Evolutionary conservation across 2,329 filamentous ascomycete genomes (phyloP).

Genomic region (Lasiodiplodia sp.): DNA sequence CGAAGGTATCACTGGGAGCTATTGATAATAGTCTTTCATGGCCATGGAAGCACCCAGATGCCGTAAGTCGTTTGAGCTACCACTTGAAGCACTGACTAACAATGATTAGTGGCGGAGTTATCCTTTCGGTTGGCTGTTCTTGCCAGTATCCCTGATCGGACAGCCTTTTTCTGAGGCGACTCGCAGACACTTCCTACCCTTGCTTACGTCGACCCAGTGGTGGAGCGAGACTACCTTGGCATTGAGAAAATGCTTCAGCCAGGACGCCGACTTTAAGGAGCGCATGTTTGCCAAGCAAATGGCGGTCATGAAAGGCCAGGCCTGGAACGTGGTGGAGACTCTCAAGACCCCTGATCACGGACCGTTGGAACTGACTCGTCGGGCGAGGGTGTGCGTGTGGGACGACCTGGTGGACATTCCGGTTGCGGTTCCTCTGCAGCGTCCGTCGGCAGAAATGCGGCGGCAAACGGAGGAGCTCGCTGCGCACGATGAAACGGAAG

Average conservation of each 20-base stretch:
- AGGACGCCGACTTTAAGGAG: constrained; percentile 96
- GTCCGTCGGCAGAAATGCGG: constrained; percentile 83
- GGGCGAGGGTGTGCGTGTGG: constrained; percentile 95
- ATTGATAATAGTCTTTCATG: constrained; percentile 98
- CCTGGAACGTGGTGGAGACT: constrained; percentile 99
- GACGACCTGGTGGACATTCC: constrained; percentile 97
- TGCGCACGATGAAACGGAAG: constrained; percentile 68
- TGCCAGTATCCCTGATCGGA: constrained; percentile 94
- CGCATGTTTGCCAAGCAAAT: constrained; percentile 99
- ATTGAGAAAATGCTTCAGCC: constrained; percentile 84
- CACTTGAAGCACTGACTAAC: constrained; percentile 35
- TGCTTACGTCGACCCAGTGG: constrained; percentile 94
- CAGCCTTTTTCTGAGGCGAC: constrained; percentile 95
- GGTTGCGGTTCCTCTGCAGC: constrained; percentile 87
- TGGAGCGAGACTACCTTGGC: constrained; percentile 94
- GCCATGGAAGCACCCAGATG: constrained; percentile 99
- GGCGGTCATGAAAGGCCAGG: constrained; percentile 98
- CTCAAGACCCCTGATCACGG: constrained; percentile 92
- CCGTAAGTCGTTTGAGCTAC: constrained; percentile 62
- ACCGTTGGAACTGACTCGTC: constrained; percentile 87
- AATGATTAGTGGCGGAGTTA: constrained; percentile 75
- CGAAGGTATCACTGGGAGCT: constrained; percentile 80
- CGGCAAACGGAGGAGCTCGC: constrained; percentile 57
- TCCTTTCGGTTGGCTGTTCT: constrained; percentile 97
- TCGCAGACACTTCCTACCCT: constrained; percentile 90